Percentiles rank a stretch among this genome's conserved stretches.
These are phyloP conservation scores for Madurella mycetomatis DNA, from an alignment of 2,329 filamentous ascomycete species.

Conservation along the genomic window DNA sequence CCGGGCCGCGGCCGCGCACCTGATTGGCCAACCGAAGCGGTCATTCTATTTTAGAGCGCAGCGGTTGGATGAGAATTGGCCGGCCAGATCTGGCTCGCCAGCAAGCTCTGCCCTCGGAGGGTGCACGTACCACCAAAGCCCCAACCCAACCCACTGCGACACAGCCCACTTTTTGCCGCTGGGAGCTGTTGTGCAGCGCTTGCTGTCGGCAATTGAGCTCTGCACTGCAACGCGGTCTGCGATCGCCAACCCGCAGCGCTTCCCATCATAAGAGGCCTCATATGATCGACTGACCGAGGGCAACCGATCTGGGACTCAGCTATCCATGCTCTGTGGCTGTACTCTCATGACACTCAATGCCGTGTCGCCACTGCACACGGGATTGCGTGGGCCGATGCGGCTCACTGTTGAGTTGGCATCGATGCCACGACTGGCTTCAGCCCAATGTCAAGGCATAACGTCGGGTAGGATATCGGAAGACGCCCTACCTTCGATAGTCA, in stretches of 20 bases:
- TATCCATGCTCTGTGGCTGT: background rate
- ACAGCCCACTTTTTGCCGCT: constrained; percentile 10
- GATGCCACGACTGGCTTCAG: background rate
- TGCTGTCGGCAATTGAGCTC: constrained; percentile 6
- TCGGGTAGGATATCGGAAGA: background rate
- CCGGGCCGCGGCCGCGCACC: constrained; percentile 9
- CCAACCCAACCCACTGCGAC: no score
- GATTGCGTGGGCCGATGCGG: no score
- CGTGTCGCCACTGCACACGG: no score
- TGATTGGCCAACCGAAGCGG: constrained; percentile 19
- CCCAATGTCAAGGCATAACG: background rate
- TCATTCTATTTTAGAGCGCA: constrained; percentile 19
- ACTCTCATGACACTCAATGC: background rate
- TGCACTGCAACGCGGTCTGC: constrained; percentile 2
- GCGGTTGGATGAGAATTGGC: constrained; percentile 13
- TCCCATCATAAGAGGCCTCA: constrained; percentile 11
- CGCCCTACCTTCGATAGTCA: background rate
- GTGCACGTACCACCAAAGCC: no score
- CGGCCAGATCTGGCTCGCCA: background rate
- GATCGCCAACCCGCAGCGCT: constrained; percentile 6
- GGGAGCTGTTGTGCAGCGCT: background rate
- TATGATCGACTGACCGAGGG: constrained; percentile 1
- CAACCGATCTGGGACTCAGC: background rate
- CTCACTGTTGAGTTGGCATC: no score
- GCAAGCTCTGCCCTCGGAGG: no score